Evolutionary conservation across 805 yeast genomes (phyloP), one percentile per base, ranked within the genome.

Genomic region (Blastobotrys peoriensis): DNA sequence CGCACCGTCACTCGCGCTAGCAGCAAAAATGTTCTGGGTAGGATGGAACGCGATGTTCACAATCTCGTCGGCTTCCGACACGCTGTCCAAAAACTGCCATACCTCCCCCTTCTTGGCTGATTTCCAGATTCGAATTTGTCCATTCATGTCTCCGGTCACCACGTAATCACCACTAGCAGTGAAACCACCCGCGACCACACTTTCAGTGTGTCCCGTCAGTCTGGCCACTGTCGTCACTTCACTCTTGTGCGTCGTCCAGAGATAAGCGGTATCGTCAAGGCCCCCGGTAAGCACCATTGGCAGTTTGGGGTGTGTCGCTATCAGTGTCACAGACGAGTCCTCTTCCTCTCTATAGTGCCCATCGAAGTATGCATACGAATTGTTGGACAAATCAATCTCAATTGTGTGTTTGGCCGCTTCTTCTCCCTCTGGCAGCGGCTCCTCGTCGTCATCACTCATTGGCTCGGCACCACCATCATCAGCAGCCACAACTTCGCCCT

Each of bases 101-200:
- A 77, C 76, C 61, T 89, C 87, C 22, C 95, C 96, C 37, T 83
- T 82, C 55, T 82, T 81, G 38, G 73, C 63, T 4, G 89, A 68
- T 59, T 79, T 76, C 68, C 81, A 85, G 13, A 88, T 78, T 54
- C 85, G 72, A 23, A 91, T 71, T 56, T 79, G 79, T 43, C 98
- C 98, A 44, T 80, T 80, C 99, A 93, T 93, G 65, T 94, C 99
- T 33, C 91, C 98, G 4, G 96, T 83, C 9, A 93, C 73, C 36
- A 86, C 69, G 57, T 70, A 88, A 37, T 78, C 73, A 20, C 98
- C 99, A 57, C 86, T 93, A 30, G 70, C 65, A 1, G 95, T 80
- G 65, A 93, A 93, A 0, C 81, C 87, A 41, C 93, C 89, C 5
- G 86, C 71, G 41, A 87, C 76, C 2, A 93, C 93, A 25, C 95